Percentiles rank a stretch among this genome's conserved stretches.
phyloP scores from a whole-genome alignment of 164 flowering plant genomes.

The Houttuynia cordata region DNA sequence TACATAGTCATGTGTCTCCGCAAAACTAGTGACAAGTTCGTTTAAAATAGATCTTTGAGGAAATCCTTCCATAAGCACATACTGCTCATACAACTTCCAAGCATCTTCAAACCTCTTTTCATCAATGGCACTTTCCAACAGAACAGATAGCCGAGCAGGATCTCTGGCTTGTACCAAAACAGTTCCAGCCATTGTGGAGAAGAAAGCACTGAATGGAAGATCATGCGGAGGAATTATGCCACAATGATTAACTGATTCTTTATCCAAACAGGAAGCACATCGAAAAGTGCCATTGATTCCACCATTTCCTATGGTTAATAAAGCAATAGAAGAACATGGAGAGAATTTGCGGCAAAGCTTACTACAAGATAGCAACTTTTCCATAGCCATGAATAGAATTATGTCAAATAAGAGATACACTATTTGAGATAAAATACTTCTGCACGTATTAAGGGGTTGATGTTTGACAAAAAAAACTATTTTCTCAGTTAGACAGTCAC shows the following conservation, averaged over 20 bases:
- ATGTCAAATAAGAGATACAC: not conserved
- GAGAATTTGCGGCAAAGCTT: not conserved
- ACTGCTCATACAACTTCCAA: constrained; percentile 60
- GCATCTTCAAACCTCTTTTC: constrained; percentile 43
- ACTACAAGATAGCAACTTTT: not conserved
- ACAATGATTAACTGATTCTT: not conserved
- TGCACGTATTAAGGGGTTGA: too few relatives aligned
- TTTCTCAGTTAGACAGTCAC: too few relatives aligned
- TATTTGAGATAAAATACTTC: not conserved
- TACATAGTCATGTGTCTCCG: constrained; percentile 36
- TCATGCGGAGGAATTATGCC: not conserved
- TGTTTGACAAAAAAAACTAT: too few relatives aligned
- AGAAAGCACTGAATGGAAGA: constrained; percentile 1
- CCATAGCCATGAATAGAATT: not conserved
- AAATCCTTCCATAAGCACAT: constrained; percentile 74
- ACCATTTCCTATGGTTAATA: not conserved
- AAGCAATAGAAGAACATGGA: not conserved
- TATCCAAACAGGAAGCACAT: not conserved
- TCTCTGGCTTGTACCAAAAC: constrained; percentile 76
- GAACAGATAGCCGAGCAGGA: constrained; percentile 39
- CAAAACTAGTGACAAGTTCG: constrained; percentile 40
- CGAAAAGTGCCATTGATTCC: not conserved
- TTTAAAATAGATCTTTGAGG: constrained; percentile 68
- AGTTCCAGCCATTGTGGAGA: constrained; percentile 37
- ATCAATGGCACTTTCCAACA: constrained; percentile 44